Evolutionary conservation across 208 protist species (phyloP).

Genomic region (Trypanosoma vivax): DNA sequence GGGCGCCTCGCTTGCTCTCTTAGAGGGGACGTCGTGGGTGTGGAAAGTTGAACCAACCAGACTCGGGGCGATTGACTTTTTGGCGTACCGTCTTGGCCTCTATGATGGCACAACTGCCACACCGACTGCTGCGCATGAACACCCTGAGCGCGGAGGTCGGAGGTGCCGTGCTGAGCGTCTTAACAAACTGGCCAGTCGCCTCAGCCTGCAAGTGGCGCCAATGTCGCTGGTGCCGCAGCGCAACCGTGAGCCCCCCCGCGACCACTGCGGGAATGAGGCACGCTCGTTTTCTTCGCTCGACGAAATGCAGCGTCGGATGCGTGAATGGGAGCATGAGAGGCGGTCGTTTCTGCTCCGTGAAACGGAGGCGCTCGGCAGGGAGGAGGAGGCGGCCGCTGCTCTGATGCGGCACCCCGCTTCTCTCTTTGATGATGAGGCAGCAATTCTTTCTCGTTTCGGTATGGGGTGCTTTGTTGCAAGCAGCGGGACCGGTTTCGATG

Average conservation of each 20-base stretch:
- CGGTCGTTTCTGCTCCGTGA: slow-evolving; percentile 2
- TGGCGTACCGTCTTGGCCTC: slow-evolving; percentile 21
- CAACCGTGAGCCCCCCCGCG: too few relatives aligned
- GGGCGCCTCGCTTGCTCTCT: not conserved
- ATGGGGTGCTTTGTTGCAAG: slow-evolving; percentile 59
- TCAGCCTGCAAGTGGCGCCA: not conserved
- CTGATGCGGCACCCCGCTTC: slow-evolving; percentile 27
- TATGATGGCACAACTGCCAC: slow-evolving; percentile 5
- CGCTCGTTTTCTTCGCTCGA: slow-evolving; percentile 20
- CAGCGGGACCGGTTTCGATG: slow-evolving; percentile 33
- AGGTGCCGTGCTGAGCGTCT: slow-evolving; percentile 6
- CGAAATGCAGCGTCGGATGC: slow-evolving; percentile 27
- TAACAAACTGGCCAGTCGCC: slow-evolving; percentile 5
- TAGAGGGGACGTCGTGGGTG: slow-evolving; percentile 6
- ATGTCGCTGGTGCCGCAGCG: too few relatives aligned
- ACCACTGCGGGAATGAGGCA: too few relatives aligned
- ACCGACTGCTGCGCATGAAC: too few relatives aligned
- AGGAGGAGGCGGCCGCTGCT: slow-evolving; percentile 12
- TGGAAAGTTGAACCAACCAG: slow-evolving; percentile 13
- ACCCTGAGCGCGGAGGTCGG: too few relatives aligned
- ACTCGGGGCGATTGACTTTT: slow-evolving; percentile 22
- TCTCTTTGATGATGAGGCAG: slow-evolving; percentile 47
- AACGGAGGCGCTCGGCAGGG: slow-evolving; percentile 2
- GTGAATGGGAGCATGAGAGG: slow-evolving; percentile 12
- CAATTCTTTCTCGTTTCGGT: slow-evolving; percentile 58